Percentiles rank a stretch among this genome's conserved stretches.
Evolutionary conservation across 345 rosid species (phyloP).

Genomic region (Theobroma cacao): DNA sequence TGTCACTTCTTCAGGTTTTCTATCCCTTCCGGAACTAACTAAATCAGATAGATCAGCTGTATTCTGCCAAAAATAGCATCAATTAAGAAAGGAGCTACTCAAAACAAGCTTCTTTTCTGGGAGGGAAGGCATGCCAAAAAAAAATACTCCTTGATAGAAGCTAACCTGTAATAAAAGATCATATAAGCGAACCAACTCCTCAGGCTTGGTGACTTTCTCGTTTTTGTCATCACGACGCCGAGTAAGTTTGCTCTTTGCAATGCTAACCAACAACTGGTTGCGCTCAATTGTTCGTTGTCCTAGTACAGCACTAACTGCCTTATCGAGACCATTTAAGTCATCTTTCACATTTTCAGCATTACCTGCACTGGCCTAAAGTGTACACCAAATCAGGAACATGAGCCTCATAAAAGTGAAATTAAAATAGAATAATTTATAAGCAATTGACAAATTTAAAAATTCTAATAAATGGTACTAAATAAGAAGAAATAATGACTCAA

Average conservation of each 20-base stretch:
- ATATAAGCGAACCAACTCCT: slow-evolving; percentile 93
- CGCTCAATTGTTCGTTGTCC: slow-evolving; percentile 94
- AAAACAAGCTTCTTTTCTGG: slow-evolving; percentile 13
- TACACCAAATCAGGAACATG: slow-evolving; percentile 20
- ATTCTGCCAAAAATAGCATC: slow-evolving; percentile 57
- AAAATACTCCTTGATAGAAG: neutral
- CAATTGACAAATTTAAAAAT: neutral
- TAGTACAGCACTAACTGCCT: slow-evolving; percentile 90
- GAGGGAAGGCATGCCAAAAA: slow-evolving; percentile 5
- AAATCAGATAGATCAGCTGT: slow-evolving; percentile 96
- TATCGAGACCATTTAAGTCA: slow-evolving; percentile 91
- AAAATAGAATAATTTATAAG: neutral
- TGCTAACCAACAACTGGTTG: slow-evolving; percentile 82
- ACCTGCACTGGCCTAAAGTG: slow-evolving; percentile 81
- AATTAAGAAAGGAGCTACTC: slow-evolving; percentile 3
- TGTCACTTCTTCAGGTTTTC: slow-evolving; percentile 84
- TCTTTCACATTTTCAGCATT: slow-evolving; percentile 90
- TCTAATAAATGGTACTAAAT: neutral
- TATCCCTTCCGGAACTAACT: slow-evolving; percentile 94
- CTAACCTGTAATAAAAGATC: slow-evolving; percentile 93
- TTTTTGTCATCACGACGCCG: slow-evolving; percentile 84
- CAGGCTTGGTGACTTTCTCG: slow-evolving; percentile 87
- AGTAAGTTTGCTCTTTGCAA: slow-evolving; percentile 82
- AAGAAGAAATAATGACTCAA: slow-evolving; percentile 5
- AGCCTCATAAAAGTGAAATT: slow-evolving; percentile 12